phyloP scores from a whole-genome alignment of 495 filamentous ascomycete genomes.

The Aspergillus bertholletiae region DNA sequence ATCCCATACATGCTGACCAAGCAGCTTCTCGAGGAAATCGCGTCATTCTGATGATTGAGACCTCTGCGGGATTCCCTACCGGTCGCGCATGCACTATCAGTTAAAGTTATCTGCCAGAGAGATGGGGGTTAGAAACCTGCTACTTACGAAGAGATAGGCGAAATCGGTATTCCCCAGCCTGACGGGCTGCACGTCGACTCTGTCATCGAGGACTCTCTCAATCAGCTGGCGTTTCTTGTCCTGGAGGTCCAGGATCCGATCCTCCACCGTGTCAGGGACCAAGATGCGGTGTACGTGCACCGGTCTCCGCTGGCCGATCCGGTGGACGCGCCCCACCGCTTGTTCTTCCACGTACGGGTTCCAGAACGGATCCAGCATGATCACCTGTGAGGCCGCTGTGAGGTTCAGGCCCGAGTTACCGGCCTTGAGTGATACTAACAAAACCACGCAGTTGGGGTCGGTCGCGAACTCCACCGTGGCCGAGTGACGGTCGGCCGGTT shows the following conservation, averaged over 20 bases:
- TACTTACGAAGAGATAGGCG: constrained; percentile 68
- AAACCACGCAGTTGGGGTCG: constrained; percentile 60
- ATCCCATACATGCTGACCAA: too few relatives aligned
- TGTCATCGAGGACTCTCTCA: constrained; percentile 78
- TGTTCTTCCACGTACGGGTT: constrained; percentile 95
- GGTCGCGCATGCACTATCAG: too few relatives aligned
- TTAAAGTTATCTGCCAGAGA: too few relatives aligned
- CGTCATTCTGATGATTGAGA: too few relatives aligned
- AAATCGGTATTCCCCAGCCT: constrained; percentile 63
- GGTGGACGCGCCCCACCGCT: constrained; percentile 88
- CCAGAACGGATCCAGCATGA: constrained; percentile 95
- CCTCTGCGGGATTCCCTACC: too few relatives aligned
- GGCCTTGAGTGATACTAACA: constrained; percentile 86
- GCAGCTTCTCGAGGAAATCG: too few relatives aligned
- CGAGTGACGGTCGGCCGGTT: constrained; percentile 59
- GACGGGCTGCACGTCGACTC: constrained; percentile 58
- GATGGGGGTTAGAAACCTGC: too few relatives aligned
- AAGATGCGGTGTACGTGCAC: constrained; percentile 82
- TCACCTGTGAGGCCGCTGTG: constrained; percentile 76
- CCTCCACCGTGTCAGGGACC: constrained; percentile 77
- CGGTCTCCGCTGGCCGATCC: constrained; percentile 73
- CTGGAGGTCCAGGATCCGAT: constrained; percentile 81
- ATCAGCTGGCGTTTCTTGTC: constrained; percentile 78
- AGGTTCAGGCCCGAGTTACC: constrained; percentile 92
- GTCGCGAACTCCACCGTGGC: constrained; percentile 72